Percentiles rank a stretch among this genome's conserved stretches.
Evolutionary conservation across 1,284 basidiomycete species (phyloP).

Genomic region (Microbotryum intermedium): DNA sequence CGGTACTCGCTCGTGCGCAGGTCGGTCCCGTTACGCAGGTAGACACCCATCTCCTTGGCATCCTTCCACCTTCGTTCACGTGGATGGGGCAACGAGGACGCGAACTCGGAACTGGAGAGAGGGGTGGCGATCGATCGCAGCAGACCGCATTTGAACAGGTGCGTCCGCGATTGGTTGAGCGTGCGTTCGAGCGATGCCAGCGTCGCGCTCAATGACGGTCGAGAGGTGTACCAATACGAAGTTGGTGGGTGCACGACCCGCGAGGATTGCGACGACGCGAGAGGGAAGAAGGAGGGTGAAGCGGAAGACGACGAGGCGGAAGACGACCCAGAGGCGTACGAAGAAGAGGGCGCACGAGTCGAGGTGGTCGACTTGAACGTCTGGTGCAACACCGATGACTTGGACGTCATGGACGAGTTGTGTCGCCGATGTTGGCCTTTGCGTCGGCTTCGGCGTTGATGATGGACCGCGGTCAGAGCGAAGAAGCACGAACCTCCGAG

Average conservation of each 20-base stretch:
- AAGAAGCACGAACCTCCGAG: too few species aligned
- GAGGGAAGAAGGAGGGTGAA: neutral
- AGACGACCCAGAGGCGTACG: too few species aligned
- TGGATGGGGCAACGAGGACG: conserved; percentile 20
- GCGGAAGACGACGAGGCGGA: too few species aligned
- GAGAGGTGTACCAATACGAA: conserved; percentile 29
- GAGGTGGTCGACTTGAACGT: too few species aligned
- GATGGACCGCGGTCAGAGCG: too few species aligned
- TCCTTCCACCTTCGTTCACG: conserved; percentile 19
- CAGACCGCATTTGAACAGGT: conserved; percentile 28
- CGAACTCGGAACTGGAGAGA: conserved; percentile 11
- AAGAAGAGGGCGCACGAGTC: too few species aligned
- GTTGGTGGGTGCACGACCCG: conserved; percentile 11
- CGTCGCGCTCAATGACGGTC: conserved; percentile 26
- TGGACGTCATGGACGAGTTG: too few species aligned
- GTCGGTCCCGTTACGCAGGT: conserved; percentile 23
- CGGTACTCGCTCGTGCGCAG: conserved; percentile 26
- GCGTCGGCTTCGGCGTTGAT: too few species aligned
- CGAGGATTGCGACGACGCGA: neutral
- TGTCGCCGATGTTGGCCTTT: too few species aligned
- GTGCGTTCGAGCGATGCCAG: conserved; percentile 22
- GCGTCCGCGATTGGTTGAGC: conserved; percentile 21
- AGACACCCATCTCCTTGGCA: conserved; percentile 26
- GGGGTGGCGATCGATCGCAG: conserved; percentile 23
- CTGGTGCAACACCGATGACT: too few species aligned